Conservation (phyloP, 1,139 yeast species). For the Lodderomyces jiufengensis region DNA sequence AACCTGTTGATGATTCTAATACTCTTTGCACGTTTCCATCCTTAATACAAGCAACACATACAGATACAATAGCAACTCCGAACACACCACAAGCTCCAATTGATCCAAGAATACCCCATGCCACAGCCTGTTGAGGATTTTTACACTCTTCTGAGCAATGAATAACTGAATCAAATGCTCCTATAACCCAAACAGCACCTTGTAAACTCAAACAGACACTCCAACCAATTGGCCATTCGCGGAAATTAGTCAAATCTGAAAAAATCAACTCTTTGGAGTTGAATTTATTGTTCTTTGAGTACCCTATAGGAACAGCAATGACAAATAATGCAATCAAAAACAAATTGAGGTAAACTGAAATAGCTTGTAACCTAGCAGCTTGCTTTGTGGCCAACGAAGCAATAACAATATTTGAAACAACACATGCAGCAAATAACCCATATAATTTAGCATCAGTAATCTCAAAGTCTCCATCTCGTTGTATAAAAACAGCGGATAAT, state of each 20-base stretch:
- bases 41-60: constrained; percentile 53
- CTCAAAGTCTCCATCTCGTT: constrained; percentile 28
- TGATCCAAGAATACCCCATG: constrained; percentile 55
- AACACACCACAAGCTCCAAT: constrained; percentile 57
- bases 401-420: constrained; percentile 24
- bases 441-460: constrained; percentile 30
- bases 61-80: constrained; percentile 57
- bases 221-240: constrained; percentile 69
- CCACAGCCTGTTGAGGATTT: constrained; percentile 61
- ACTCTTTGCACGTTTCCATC: constrained; percentile 45
- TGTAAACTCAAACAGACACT: constrained; percentile 56
- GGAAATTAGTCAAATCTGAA: constrained; percentile 49
- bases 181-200: constrained; percentile 66
- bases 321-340: constrained; percentile 54
- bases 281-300: constrained; percentile 15
- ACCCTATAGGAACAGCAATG: constrained; percentile 64
- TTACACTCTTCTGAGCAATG: constrained; percentile 73
- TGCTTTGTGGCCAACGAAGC: constrained; percentile 36
- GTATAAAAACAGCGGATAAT: constrained; percentile 32
- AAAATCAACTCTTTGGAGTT: constrained; percentile 48
- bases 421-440: constrained; percentile 37
- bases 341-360: constrained; percentile 55
- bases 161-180: constrained; percentile 68
- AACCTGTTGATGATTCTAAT: constrained; percentile 44
- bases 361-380: constrained; percentile 56